Conservation (phyloP, 192 early-diverging fungal species). For the Borealophlyctis nickersoniae region DNA sequence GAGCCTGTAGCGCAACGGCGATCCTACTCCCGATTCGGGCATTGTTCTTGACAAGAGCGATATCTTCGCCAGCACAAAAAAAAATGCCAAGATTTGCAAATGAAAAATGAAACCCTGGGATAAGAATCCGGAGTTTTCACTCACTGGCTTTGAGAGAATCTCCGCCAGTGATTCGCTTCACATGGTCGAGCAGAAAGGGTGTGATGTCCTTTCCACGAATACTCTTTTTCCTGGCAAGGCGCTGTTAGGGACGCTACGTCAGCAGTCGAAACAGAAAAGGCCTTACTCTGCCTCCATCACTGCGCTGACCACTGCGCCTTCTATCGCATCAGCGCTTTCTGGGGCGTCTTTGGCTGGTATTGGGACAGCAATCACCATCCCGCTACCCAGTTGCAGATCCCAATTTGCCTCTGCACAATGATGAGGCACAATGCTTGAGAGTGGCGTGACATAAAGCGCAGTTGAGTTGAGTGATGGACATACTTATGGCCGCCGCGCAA, state of each 20-base stretch:
- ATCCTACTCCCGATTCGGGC: constrained; percentile 79
- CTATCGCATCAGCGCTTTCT: constrained; percentile 52
- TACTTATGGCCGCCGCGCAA: constrained; percentile 59
- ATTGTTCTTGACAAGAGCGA: constrained; percentile 90
- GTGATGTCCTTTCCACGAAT: constrained; percentile 87
- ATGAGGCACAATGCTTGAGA: too few species aligned
- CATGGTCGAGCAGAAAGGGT: constrained; percentile 86
- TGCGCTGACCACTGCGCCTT: constrained; percentile 69
- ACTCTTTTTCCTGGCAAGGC: constrained; percentile 49
- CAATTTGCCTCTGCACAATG: constrained; percentile 47
- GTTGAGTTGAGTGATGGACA: too few species aligned
- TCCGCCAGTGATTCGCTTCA: constrained; percentile 80
- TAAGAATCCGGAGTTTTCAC: constrained; percentile 10
- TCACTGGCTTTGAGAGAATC: constrained; percentile 74
- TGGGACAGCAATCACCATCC: constrained; percentile 85
- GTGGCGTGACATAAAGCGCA: too few species aligned
- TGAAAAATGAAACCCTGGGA: not conserved
- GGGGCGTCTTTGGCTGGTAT: constrained; percentile 71
- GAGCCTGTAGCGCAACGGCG: constrained; percentile 51
- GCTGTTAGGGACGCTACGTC: too few species aligned
- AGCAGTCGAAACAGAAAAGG: too few species aligned
- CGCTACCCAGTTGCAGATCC: constrained; percentile 66
- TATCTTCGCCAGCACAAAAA: too few species aligned
- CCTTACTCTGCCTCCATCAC: constrained; percentile 65
- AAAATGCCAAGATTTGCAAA: not conserved